Percentiles rank a stretch among this genome's conserved stretches.
Evolutionary conservation across 768 basidiomycete species (phyloP).

Genomic region (Phaeotremella fagi): DNA sequence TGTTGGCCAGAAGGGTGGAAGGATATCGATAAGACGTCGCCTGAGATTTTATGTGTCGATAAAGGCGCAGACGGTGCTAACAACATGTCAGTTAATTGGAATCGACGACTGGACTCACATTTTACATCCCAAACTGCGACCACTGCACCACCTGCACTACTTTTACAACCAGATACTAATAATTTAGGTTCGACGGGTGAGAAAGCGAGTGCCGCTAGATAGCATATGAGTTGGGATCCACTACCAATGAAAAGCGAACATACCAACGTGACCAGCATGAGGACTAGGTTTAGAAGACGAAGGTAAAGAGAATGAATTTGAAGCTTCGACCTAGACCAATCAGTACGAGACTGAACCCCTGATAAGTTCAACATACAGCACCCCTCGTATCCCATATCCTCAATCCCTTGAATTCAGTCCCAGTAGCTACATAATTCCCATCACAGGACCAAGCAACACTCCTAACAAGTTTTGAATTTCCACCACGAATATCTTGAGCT

Average conservation of each 20-base stretch:
- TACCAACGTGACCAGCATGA: slow-evolving; percentile 38
- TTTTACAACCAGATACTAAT: slow-evolving; percentile 34
- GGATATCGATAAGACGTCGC: slow-evolving; percentile 33
- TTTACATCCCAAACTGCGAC: slow-evolving; percentile 34
- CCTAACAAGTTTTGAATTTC: slow-evolving; percentile 24
- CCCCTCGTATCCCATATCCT: slow-evolving; percentile 30
- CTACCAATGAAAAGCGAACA: background rate
- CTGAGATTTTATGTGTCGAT: slow-evolving; percentile 26
- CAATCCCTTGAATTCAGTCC: slow-evolving; percentile 32
- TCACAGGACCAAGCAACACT: slow-evolving; percentile 37
- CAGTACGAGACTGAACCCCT: background rate
- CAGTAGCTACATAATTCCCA: slow-evolving; percentile 32
- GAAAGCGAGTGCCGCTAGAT: slow-evolving; percentile 31
- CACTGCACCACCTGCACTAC: slow-evolving; percentile 19
- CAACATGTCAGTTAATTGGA: background rate
- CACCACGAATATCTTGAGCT: slow-evolving; percentile 28
- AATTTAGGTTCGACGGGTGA: slow-evolving; percentile 32
- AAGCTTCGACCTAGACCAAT: slow-evolving; percentile 22
- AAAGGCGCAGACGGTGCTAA: slow-evolving; percentile 23
- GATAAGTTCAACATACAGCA: too few species aligned
- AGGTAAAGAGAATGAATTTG: slow-evolving; percentile 21
- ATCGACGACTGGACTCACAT: slow-evolving; percentile 9
- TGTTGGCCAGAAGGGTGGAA: slow-evolving; percentile 37
- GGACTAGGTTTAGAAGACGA: slow-evolving; percentile 27
- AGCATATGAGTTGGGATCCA: background rate